These are phyloP conservation scores for Hypholoma fasciculare DNA, from an alignment of 768 basidiomycete genomes.

Conservation along the genomic window DNA sequence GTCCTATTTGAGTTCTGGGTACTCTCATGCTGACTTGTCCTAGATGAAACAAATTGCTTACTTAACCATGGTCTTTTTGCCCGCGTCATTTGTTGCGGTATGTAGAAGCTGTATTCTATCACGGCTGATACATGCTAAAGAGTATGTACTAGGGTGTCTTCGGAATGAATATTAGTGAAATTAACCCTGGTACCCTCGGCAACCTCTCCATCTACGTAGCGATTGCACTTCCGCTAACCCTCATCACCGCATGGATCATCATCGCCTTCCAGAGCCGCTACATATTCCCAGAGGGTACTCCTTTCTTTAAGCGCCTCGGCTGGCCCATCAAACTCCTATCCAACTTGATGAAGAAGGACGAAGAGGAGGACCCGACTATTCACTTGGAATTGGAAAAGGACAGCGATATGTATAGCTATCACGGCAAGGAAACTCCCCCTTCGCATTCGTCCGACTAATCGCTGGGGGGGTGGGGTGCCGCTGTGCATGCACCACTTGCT, in stretches of 20 bases:
- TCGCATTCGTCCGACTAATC: no score
- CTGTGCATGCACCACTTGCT: no score
- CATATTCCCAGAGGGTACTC: slow-evolving; percentile 24
- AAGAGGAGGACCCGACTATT: neutral
- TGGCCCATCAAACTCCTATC: slow-evolving; percentile 22
- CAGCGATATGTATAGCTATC: neutral
- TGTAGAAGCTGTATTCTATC: slow-evolving; percentile 10
- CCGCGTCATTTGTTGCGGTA: slow-evolving; percentile 54
- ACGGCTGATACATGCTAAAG: neutral
- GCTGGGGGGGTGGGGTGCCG: no score
- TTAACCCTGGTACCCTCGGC: slow-evolving; percentile 33
- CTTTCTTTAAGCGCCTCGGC: slow-evolving; percentile 18
- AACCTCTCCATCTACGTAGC: slow-evolving; percentile 43
- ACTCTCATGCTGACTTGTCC: slow-evolving; percentile 1
- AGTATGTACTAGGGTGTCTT: slow-evolving; percentile 43
- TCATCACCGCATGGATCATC: slow-evolving; percentile 49
- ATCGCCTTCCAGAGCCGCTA: slow-evolving; percentile 50
- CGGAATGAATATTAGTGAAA: slow-evolving; percentile 57
- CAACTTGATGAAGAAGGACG: slow-evolving; percentile 6
- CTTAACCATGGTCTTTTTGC: slow-evolving; percentile 62
- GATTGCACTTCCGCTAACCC: slow-evolving; percentile 44
- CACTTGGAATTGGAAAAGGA: neutral
- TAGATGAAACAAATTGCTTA: slow-evolving; percentile 62
- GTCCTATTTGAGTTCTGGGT: slow-evolving; percentile 2
- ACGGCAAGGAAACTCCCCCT: neutral